Evolutionary conservation across 768 basidiomycete species (phyloP).

Genomic region (Kwoniella dejecticola): DNA sequence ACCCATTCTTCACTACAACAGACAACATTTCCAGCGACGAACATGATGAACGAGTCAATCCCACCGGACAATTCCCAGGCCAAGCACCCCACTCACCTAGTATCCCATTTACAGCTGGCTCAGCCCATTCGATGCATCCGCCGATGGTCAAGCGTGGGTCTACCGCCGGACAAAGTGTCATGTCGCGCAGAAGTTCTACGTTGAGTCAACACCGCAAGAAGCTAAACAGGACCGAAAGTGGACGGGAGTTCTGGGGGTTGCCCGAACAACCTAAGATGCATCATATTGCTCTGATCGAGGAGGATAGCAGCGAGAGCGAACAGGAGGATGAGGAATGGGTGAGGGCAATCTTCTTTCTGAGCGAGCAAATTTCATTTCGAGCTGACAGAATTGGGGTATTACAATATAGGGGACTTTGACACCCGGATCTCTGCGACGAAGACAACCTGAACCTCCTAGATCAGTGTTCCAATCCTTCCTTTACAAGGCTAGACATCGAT

Average conservation of each 20-base stretch:
- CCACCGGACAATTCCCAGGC: constrained; percentile 14
- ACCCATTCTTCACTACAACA: constrained; percentile 48
- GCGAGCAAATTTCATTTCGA: no score
- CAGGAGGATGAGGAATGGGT: constrained; percentile 48
- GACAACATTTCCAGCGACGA: constrained; percentile 36
- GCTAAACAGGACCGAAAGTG: constrained; percentile 49
- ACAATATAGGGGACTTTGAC: constrained; percentile 32
- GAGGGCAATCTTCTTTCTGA: constrained; percentile 8
- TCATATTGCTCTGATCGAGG: constrained; percentile 28
- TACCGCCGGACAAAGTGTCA: constrained; percentile 6
- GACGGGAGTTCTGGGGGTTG: constrained; percentile 53
- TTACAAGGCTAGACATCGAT: constrained; percentile 21
- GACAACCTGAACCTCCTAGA: constrained; percentile 27
- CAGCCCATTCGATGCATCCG: constrained; percentile 31
- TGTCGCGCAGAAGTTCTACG: constrained; percentile 16
- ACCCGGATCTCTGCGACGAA: constrained; percentile 21
- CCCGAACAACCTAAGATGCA: constrained; percentile 43
- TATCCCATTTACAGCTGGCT: constrained; percentile 22
- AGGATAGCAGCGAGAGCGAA: constrained; percentile 38
- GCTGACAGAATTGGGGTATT: neutral
- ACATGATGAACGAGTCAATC: constrained; percentile 32
- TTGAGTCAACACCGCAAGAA: constrained; percentile 20
- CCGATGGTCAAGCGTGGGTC: constrained; percentile 14
- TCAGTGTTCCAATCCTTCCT: constrained; percentile 35
- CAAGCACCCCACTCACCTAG: constrained; percentile 23